Base-by-base conservation (phyloP, 768 basidiomycete species). In the Trametes gibbosa region DNA sequence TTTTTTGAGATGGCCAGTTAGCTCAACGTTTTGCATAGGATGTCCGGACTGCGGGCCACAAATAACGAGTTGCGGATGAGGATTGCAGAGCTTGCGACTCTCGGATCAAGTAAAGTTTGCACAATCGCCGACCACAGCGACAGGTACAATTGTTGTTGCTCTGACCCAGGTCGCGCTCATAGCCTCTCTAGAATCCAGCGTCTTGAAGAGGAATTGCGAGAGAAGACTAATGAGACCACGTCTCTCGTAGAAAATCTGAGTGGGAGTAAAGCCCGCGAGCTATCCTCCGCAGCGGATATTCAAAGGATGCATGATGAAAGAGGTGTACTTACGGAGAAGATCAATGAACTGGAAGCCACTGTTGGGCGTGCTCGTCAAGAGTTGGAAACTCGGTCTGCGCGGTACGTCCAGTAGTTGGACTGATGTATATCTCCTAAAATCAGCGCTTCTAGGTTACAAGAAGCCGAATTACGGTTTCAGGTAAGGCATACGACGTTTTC, bases 381-480 rank as follows among this genome's bases (percentile, higher is more conserved):
- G 17, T 9, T 42, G 8, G 55, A 64, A 5, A 8, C 19, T 2
- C 59, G 64, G 9, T 52, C 39, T 17, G 56, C 63, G n/a, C 62
- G 54, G 69, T 69, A 34, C 8, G 68, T 13, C 34, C 10, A 32
- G 29, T 4, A 32, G 3, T 17, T 25, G 19, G 13, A 16, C 14
- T 23, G 5, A 41, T 17, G 17, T 9, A 41, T 9, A 13, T n/a
- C 8, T 19, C 43, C 48, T n/a, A 32, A 23, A 27, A 24, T 23
- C 29, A n/a, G 13, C 19, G 13, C 5, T 13, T 32, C 0, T 49
- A 69, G 66, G 41, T 27, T 69, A 10, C 59, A 52, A 25, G 55
- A 65, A 45, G 50, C 58, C n/a, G 50, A 58, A 23, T 14, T 29
- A 2, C 63, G 63, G 13, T 67, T 32, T 46, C 64, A 69, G 59